Conservation (phyloP, 225 moss, liverwort and hornwort genomes). For the Pleurozium schreberi region DNA sequence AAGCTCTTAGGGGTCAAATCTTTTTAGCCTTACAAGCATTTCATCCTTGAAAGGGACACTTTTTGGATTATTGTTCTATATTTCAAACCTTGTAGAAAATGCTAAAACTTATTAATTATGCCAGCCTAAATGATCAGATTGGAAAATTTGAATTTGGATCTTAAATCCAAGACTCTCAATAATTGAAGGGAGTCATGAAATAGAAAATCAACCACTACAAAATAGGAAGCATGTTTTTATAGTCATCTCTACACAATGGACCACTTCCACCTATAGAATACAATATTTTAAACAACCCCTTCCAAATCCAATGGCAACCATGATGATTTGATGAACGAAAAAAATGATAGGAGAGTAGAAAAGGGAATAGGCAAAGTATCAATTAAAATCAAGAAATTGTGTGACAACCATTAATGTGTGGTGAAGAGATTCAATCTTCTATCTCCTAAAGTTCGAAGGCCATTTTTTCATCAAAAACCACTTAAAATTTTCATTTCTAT, state of each 20-base stretch:
- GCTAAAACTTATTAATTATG: not conserved
- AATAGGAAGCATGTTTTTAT: not conserved
- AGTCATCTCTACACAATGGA: not conserved
- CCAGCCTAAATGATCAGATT: not conserved
- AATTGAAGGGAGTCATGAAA: not conserved
- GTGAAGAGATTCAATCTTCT: not conserved
- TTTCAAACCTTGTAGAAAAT: not conserved
- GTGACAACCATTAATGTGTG: not conserved
- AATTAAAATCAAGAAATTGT: not conserved
- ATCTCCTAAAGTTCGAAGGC: not conserved
- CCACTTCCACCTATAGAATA: too few species aligned
- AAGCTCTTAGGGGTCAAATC: accelerated
- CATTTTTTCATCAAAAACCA: not conserved
- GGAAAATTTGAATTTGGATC: not conserved
- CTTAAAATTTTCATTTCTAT: not conserved
- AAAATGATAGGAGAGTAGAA: not conserved
- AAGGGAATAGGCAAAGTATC: not conserved
- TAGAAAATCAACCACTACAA: not conserved
- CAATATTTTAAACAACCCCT: not conserved
- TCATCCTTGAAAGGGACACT: not conserved
- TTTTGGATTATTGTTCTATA: not conserved
- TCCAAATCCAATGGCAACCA: not conserved
- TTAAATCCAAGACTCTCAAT: not conserved
- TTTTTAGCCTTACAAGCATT: accelerated
- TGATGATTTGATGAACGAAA: not conserved